Evolutionary conservation across 768 basidiomycete species (phyloP), one percentile per base, ranked within the genome.

Genomic region (Pluteus cervinus): DNA sequence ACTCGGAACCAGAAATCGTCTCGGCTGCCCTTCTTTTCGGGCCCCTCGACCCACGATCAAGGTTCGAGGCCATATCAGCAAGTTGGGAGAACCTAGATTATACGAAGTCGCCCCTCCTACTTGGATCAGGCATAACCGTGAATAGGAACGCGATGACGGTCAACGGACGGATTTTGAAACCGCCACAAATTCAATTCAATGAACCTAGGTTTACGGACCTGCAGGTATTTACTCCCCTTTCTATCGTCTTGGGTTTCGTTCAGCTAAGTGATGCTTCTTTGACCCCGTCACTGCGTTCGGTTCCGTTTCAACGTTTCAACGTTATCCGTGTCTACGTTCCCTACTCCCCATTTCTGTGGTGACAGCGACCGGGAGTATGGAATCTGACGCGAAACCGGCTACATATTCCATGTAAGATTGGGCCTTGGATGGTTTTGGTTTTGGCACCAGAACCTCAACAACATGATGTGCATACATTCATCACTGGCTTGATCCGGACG

Each of bases 321-420:
- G 26, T 28, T 28, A 9, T 28, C 9, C 26, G 14, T 28, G 26
- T 28, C 14, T 14, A 28, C 26, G 9, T 28, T 14, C 14, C 26
- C 14, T 9, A 9, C 14, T 14, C 14, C 5, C 6, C 20, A 6
- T 26, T 17, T 6, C 6, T 4, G 24, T 14, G 4, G 17, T 37
- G 20, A 5, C 20, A 37, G 26, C 21, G 15, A 34, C 25, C 33
- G 22, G 40, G 40, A 8, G 40, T 41, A 18, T 41, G 40, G 40
- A 34, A 41, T 11, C 33, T 41, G 5, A 41, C 36, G 40, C 16
- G 25, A 2, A 25, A 12, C n/a, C 21, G 24, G 21, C 36, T 41
- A 23, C 36, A n/a, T 15, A 29, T 10, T 9, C 26, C 40, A 7
- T 33, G 25, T 2, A 12, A 14, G 18, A 3, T 41, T 3, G 9